Percentiles rank a stretch among this genome's conserved stretches.
These are phyloP conservation scores for Ophiostoma australiae DNA, from an alignment of 2,329 filamentous ascomycete genomes.

Conservation along the genomic window DNA sequence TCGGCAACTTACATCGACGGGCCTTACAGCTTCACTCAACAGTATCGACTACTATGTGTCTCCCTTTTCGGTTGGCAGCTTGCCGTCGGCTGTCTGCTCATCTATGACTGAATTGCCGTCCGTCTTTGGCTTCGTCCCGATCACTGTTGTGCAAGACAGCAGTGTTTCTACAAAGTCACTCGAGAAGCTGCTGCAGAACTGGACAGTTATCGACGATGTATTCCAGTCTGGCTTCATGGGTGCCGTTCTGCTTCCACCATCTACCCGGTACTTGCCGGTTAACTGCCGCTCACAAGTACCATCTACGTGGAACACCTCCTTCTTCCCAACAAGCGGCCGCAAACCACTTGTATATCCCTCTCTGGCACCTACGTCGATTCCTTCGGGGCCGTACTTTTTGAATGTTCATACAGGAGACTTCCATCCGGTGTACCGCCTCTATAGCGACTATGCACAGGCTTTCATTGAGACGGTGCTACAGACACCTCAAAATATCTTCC, in stretches of 20 bases:
- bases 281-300: not conserved
- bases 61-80: not conserved
- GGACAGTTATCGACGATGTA: not conserved
- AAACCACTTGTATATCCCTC: not conserved
- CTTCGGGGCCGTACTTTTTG: not conserved
- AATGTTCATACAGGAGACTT: not conserved
- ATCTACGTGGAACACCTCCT: not conserved
- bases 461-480: constrained; percentile 4
- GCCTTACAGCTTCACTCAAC: not conserved
- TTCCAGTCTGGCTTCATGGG: not conserved
- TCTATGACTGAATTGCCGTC: not conserved
- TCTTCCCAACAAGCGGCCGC: not conserved
- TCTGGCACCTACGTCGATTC: not conserved
- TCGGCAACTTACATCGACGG: not conserved
- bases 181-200: not conserved
- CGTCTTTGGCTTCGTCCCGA: not conserved
- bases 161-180: not conserved
- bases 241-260: not conserved
- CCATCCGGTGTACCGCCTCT: not conserved
- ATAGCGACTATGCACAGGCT: not conserved
- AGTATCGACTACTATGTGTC: not conserved
- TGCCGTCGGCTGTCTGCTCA: not conserved
- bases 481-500: not conserved
- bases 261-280: not conserved
- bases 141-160: not conserved